Evolutionary conservation across 371 early-diverging fungal genomes (phyloP), one percentile per base, ranked within the genome.

Genomic region (Dinochytrium kinnereticum): DNA sequence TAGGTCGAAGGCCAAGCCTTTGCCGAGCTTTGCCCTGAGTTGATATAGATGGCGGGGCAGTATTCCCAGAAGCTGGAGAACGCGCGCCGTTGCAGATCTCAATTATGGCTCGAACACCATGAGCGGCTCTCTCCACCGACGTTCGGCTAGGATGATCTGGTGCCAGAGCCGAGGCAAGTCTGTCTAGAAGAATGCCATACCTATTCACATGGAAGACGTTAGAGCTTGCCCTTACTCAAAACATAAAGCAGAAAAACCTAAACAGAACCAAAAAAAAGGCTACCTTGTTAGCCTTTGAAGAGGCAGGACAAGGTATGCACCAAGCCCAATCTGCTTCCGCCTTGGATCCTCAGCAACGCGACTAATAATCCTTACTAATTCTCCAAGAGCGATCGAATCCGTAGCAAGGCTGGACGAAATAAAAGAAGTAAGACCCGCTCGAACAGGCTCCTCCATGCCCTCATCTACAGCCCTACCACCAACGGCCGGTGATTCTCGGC

Each of bases 231-330:
- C n/a, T n/a, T 30, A 55, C 10, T 7, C 57, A 55, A 24, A 55
- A 55, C 34, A 13, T 34, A 61, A 61, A 37, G 36, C 34, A 61
- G 36, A 40, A 40, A 66, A 17, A 40, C 3, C 26, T 53, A 53
- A 53, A 53, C 55, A 53, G 5, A 7, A 33, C 17, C 28, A 31
- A 38, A 61, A 13, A 31, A 36, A 61, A 36, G 64, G 64, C 7
- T 44, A 66, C 66, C 66, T 66, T 17, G 66, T 66, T 5, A 66
- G 44, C 44, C 66, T 66, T 28, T 66, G 66, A n/a, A 66, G 28
- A 5, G 66, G 66, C 66, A 66, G 26, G 28, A 66, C 66, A 5
- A 66, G 28, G 49, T 66, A 66, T 2, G 44, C 66, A 5, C 38
- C 38, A 10, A 66, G 44, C 40, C 66, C 66, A 5, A 66, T 40